A percentile compares a stretch with the other conserved stretches of the same genome.
Evolutionary conservation across 148 eudicot genomes (phyloP).

Genomic region (Euryodendron excelsum): DNA sequence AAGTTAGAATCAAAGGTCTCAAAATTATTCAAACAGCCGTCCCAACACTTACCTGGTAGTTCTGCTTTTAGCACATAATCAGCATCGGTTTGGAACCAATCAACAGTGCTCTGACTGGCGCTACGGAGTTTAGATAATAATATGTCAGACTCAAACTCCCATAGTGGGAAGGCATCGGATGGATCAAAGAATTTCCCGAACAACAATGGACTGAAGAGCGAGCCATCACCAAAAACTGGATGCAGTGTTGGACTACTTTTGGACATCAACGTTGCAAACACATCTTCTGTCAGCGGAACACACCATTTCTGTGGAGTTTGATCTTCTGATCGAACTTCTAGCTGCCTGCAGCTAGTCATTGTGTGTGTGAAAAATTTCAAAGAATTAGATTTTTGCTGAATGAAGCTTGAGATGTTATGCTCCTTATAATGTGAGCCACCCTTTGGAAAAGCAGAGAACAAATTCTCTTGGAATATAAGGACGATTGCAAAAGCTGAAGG

Average conservation of each 20-base stretch:
- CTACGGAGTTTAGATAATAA: constrained; percentile 42
- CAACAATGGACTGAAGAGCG: constrained; percentile 77
- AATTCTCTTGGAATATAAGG: constrained; percentile 49
- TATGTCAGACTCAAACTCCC: constrained; percentile 76
- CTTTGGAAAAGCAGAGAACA: constrained; percentile 35
- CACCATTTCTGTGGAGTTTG: constrained; percentile 67
- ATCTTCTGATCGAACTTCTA: constrained; percentile 60
- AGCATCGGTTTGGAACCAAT: constrained; percentile 55
- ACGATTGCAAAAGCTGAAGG: constrained; percentile 33
- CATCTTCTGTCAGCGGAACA: constrained; percentile 66
- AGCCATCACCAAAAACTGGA: constrained; percentile 58
- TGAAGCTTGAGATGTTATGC: constrained; percentile 3
- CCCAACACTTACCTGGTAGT: constrained; percentile 48
- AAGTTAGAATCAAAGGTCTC: background rate
- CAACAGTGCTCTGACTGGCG: constrained; percentile 40
- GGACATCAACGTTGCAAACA: constrained; percentile 42
- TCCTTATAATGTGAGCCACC: constrained; percentile 20
- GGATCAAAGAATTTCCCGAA: constrained; percentile 95
- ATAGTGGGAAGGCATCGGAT: constrained; percentile 86
- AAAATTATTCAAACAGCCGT: background rate
- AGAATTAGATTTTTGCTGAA: constrained; percentile 1
- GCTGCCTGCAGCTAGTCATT: constrained; percentile 48
- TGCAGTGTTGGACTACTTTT: constrained; percentile 35
- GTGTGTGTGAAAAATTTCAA: background rate
- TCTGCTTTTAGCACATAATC: constrained; percentile 65